A percentile compares a stretch with the other conserved stretches of the same genome.
These are phyloP conservation scores for Pseudocohnilembus persalinus DNA, from an alignment of 169 alveolate species.

Conservation along the genomic window DNA sequence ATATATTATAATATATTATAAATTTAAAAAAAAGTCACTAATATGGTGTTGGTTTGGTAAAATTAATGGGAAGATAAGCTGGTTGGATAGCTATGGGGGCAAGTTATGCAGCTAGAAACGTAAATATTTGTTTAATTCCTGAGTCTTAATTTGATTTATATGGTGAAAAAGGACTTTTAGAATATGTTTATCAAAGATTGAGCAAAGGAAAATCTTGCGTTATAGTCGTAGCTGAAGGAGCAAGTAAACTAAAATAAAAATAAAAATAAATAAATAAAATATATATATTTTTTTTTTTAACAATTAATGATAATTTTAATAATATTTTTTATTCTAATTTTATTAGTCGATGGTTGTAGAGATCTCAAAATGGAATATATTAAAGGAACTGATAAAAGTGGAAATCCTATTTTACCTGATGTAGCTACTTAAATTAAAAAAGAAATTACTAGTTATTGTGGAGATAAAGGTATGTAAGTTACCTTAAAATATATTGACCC, in stretches of 20 bases:
- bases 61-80: constrained; percentile 87
- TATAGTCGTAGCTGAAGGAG: constrained; percentile 92
- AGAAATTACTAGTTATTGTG: constrained; percentile 74
- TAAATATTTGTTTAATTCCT: constrained; percentile 85
- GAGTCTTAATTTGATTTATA: constrained; percentile 79
- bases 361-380: not conserved
- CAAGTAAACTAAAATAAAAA: too few species aligned
- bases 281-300: too few species aligned
- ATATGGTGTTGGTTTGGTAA: constrained; percentile 89
- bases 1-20: too few species aligned
- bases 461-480: constrained; percentile 65
- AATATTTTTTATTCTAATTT: too few species aligned
- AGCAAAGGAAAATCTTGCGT: constrained; percentile 76
- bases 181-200: constrained; percentile 60
- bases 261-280: too few species aligned
- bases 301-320: too few species aligned
- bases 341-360: not conserved
- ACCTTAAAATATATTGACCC: constrained; percentile 88
- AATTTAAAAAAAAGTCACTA: constrained; percentile 67
- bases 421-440: constrained; percentile 73
- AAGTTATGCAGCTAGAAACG: constrained; percentile 79
- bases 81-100: constrained; percentile 85
- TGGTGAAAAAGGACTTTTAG: constrained; percentile 76
- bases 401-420: constrained; percentile 56
- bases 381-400: constrained; percentile 17